Conservation (phyloP, 108 stramenopile species). For the Conticribra weissflogii region DNA sequence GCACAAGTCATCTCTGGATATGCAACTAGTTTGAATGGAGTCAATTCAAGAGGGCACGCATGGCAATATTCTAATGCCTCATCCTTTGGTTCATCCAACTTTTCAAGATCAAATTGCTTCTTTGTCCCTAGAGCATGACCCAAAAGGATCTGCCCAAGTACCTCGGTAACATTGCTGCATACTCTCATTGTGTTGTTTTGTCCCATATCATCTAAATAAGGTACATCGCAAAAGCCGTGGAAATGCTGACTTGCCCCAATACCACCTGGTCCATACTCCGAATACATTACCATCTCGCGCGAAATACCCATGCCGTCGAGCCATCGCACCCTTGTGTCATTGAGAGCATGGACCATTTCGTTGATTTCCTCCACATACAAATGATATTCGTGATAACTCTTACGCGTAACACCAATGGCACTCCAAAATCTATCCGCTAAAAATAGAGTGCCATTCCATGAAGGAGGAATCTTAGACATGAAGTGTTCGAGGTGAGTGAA, state of each 20-base stretch:
- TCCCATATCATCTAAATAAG: conserved; percentile 3
- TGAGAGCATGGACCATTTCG: conserved; percentile 5
- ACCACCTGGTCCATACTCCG: conserved; percentile 20
- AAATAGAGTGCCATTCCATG: conserved; percentile 37
- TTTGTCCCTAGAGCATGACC: conserved; percentile 38
- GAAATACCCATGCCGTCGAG: conserved; percentile 37
- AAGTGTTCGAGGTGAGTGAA: conserved; percentile 24
- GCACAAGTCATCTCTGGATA: conserved; percentile 30
- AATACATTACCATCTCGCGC: conserved; percentile 42
- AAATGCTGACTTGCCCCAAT: conserved; percentile 30
- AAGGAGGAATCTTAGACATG: background rate
- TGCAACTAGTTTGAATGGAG: conserved; percentile 33
- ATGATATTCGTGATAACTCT: conserved; percentile 11
- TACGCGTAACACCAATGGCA: conserved; percentile 10
- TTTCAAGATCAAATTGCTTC: background rate
- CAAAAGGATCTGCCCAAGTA: conserved; percentile 35
- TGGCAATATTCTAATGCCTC: conserved; percentile 15
- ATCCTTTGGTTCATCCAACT: background rate
- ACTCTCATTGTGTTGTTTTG: background rate
- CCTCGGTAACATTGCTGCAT: conserved; percentile 24
- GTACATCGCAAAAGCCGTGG: conserved; percentile 19
- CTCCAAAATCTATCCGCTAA: conserved; percentile 22
- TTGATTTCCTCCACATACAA: conserved; percentile 3
- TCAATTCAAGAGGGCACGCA: conserved; percentile 25
- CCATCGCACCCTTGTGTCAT: conserved; percentile 42